phyloP scores from a whole-genome alignment of 768 basidiomycete genomes.

The Hygrophoropsis aurantiaca region DNA sequence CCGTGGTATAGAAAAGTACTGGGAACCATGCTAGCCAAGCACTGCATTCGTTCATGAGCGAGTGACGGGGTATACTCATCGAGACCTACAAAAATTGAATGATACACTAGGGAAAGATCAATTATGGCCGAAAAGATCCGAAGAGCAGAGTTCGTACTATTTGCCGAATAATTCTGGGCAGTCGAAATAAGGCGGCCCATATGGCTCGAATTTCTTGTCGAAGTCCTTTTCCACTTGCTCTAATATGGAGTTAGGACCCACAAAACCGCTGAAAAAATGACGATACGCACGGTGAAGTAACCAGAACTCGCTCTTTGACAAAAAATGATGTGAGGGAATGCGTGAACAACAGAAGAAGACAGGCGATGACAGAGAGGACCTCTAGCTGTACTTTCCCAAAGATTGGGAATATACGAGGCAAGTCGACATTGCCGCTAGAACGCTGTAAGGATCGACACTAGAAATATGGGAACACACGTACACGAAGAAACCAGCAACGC shows the following conservation, averaged over 20 bases:
- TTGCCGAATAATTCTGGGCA: conserved; percentile 75
- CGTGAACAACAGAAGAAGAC: conserved; percentile 59
- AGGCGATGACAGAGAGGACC: conserved; percentile 76
- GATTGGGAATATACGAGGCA: conserved; percentile 68
- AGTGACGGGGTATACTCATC: no score
- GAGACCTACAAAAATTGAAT: conserved; percentile 80
- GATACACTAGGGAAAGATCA: conserved; percentile 50
- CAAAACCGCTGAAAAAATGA: background rate
- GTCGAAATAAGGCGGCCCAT: conserved; percentile 64
- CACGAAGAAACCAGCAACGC: conserved; percentile 87
- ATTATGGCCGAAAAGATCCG: conserved; percentile 2
- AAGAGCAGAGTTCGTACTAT: conserved; percentile 68
- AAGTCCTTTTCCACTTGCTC: conserved; percentile 27
- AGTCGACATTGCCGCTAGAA: conserved; percentile 74
- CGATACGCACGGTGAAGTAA: conserved; percentile 36
- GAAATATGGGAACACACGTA: conserved; percentile 37
- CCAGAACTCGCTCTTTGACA: conserved; percentile 75
- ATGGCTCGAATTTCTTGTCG: conserved; percentile 57
- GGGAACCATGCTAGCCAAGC: conserved; percentile 94
- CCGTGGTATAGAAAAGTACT: conserved; percentile 81
- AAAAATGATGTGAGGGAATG: conserved; percentile 61
- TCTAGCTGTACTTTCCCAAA: conserved; percentile 80
- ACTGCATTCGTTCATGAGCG: conserved; percentile 42
- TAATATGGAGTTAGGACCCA: conserved; percentile 1
- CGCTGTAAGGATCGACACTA: no score